phyloP scores from a whole-genome alignment of 768 basidiomycete species.

The Pulveroboletus frians region DNA sequence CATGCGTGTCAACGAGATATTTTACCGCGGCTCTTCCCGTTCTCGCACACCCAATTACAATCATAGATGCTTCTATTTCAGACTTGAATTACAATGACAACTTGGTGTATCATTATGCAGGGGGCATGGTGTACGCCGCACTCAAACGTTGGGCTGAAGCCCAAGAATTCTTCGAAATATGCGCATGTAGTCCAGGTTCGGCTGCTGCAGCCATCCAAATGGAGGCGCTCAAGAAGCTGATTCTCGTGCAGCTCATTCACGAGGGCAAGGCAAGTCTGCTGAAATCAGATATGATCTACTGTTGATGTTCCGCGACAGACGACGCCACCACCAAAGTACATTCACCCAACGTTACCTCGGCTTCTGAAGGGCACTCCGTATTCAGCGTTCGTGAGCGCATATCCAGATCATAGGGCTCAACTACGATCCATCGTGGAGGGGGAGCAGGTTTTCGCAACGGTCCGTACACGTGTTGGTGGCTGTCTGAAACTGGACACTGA shows the following conservation, averaged over 20 bases:
- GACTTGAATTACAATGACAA: conserved; percentile 76
- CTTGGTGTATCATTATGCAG: conserved; percentile 79
- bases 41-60: conserved; percentile 57
- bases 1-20: conserved; percentile 50
- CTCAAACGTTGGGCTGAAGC: conserved; percentile 66
- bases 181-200: conserved; percentile 56
- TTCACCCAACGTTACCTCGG: conserved; percentile 50
- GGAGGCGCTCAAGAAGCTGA: conserved; percentile 82
- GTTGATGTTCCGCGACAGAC: conserved; percentile 16
- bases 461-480: conserved; percentile 27
- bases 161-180: conserved; percentile 76
- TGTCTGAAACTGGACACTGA: conserved; percentile 4
- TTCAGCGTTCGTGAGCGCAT: conserved; percentile 54
- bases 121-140: conserved; percentile 61
- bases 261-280: conserved; percentile 56
- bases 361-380: conserved; percentile 69
- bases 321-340: conserved; percentile 66
- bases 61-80: conserved; percentile 53
- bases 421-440: conserved; percentile 49
- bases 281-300: neutral
- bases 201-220: conserved; percentile 67
- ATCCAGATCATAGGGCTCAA: conserved; percentile 49
- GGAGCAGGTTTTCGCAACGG: conserved; percentile 49
- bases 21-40: conserved; percentile 57
- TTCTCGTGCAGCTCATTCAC: conserved; percentile 71